phyloP scores from a whole-genome alignment of 305 asterid genomes.

The Plantago coronopus region DNA sequence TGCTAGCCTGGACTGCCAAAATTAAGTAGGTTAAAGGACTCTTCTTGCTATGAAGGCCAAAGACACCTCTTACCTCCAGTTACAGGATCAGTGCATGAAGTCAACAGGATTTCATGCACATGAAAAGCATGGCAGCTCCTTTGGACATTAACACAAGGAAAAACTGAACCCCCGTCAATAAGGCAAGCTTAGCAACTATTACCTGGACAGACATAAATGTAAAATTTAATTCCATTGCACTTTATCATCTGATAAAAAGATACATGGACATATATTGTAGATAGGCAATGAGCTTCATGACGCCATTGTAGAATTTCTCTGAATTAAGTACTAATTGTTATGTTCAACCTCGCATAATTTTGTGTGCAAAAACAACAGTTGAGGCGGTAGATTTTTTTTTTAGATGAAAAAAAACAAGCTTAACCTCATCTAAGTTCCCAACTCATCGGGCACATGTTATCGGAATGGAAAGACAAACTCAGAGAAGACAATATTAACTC shows the following conservation, averaged over 20 bases:
- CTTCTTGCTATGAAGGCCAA: slow-evolving; percentile 3
- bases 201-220: neutral
- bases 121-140: slow-evolving; percentile 11
- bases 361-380: neutral
- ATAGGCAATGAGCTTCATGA: neutral
- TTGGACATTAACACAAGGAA: neutral
- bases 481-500: neutral
- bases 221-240: too few relatives aligned
- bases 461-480: neutral
- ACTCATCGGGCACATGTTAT: neutral
- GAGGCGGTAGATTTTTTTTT: too few relatives aligned
- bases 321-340: neutral
- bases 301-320: neutral
- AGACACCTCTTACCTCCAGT: slow-evolving; percentile 22
- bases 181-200: neutral
- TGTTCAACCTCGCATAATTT: neutral
- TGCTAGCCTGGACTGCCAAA: too few relatives aligned
- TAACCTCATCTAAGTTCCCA: neutral
- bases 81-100: slow-evolving; percentile 1
- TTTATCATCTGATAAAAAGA: neutral
- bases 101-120: slow-evolving; percentile 9
- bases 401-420: neutral
- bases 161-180: neutral
- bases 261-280: neutral
- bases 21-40: neutral